Base-by-base conservation (phyloP, 2,329 filamentous ascomycete genomes). In the Tolypocladium paradoxum region DNA sequence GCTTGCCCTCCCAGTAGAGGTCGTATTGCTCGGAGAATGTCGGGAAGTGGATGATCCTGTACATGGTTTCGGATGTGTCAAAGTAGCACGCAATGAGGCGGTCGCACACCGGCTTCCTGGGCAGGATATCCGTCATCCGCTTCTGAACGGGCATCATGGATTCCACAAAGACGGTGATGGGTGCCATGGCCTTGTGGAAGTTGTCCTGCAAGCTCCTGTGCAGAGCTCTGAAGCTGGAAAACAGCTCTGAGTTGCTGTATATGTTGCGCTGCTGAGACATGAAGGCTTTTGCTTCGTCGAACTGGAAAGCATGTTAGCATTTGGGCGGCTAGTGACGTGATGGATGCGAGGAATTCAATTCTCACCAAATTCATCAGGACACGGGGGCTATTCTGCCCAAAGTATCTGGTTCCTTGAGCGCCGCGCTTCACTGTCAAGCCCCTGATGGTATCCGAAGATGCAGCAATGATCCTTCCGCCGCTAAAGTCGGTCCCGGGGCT, bases 121-220 rank as follows among this genome's bases (percentile, higher is more conserved):
- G 78, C 20, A 81, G 60, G 16, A 81, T 78, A 54, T 81, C 77
- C 33, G 70, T 72, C 78, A 82, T 82, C 48, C 78, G 76, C 62
- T 79, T 79, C 53, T 74, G 73, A 2, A 81, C 71, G 0, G 78
- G 77, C 61, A 78, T 76, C 68, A 80, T 76, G n/a, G 77, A 81
- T 58, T 81, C 76, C 31, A 80, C 77, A 58, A 76, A 81, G 34
- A 81, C 77, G 3, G 76, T 70, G 46, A 81, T 79, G 0, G 78
- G 77, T 6, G 73, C 65, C 40, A 78, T 64, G 0, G 70, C 71
- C 57, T 73, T 73, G 51, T 67, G 67, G 58, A 76, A 72, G 33
- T 77, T 73, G 49, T 75, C 71, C 56, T 76, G 74, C 9, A 79
- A 71, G 48, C 68, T 70, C 22, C 65, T 55, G 50, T 81, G 72